phyloP scores from a whole-genome alignment of 129 eudicot genomes.

The Cynara cardunculus region DNA sequence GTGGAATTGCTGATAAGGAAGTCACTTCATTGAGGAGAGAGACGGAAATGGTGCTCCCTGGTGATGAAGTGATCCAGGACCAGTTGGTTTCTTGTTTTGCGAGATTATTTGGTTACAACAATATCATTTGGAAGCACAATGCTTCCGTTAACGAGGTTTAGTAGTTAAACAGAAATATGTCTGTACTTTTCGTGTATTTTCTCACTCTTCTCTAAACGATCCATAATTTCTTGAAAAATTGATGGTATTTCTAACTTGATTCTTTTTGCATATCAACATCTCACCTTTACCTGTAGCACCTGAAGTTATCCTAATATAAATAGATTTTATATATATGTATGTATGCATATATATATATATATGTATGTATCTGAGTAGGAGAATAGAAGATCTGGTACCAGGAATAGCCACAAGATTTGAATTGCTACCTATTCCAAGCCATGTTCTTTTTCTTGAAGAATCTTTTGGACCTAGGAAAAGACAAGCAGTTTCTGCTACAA shows the following conservation, averaged over 20 bases:
- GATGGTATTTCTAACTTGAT: not conserved
- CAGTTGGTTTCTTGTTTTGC: constrained; percentile 72
- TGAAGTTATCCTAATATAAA: not conserved
- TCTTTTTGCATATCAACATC: not conserved
- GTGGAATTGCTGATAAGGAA: constrained; percentile 89
- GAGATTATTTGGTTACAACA: constrained; percentile 46
- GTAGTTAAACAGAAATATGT: constrained; percentile 1
- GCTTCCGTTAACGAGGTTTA: constrained; percentile 4
- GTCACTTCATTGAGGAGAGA: constrained; percentile 80
- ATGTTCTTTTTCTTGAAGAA: constrained; percentile 13
- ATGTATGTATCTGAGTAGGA: not conserved
- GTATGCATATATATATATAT: not conserved
- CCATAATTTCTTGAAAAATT: not conserved
- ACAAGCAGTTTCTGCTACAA: constrained; percentile 3
- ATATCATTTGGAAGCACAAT: constrained; percentile 47
- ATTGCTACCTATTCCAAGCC: not conserved
- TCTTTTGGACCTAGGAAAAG: constrained; percentile 11
- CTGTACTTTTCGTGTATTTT: constrained; percentile 1
- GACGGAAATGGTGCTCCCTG: constrained; percentile 45
- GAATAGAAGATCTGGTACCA: not conserved
- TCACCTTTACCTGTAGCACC: not conserved
- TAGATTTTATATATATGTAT: no score
- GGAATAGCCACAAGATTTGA: constrained; percentile 1
- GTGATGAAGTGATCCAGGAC: constrained; percentile 65
- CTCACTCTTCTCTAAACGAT: constrained; percentile 4